Percentiles rank a stretch among this genome's conserved stretches.
These are phyloP conservation scores for Cryptosporidium parvum DNA, from an alignment of 169 alveolate genomes.

Conservation along the genomic window DNA sequence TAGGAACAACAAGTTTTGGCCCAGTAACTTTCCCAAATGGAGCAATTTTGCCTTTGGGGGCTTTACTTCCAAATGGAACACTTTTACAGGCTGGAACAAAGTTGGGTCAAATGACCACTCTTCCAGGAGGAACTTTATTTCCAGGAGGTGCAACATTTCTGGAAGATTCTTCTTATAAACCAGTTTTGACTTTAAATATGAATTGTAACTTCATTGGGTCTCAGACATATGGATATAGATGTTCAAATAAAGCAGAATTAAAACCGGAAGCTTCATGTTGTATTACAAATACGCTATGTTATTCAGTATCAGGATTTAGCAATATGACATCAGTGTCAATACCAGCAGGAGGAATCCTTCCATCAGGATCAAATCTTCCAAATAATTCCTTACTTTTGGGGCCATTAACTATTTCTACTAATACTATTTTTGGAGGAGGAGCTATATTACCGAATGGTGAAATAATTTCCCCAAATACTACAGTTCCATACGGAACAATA, in stretches of 20 bases:
- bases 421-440: slow-evolving; percentile 70
- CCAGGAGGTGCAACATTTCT: slow-evolving; percentile 74
- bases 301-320: slow-evolving; percentile 59
- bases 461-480: slow-evolving; percentile 65
- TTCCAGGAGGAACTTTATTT: slow-evolving; percentile 72
- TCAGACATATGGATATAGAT: slow-evolving; percentile 52
- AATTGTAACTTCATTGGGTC: slow-evolving; percentile 66
- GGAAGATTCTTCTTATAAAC: slow-evolving; percentile 45
- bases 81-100: slow-evolving; percentile 37
- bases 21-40: slow-evolving; percentile 76
- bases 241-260: slow-evolving; percentile 36
- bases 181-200: slow-evolving; percentile 48
- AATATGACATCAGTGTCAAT: slow-evolving; percentile 70
- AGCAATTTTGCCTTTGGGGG: slow-evolving; percentile 73
- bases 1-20: slow-evolving; percentile 73
- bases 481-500: slow-evolving; percentile 59
- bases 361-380: slow-evolving; percentile 66
- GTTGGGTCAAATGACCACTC: slow-evolving; percentile 43
- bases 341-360: slow-evolving; percentile 72
- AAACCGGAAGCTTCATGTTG: slow-evolving; percentile 59
- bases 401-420: slow-evolving; percentile 58
- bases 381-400: slow-evolving; percentile 56
- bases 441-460: slow-evolving; percentile 61
- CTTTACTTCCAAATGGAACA: slow-evolving; percentile 71
- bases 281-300: slow-evolving; percentile 55